Base-by-base conservation (phyloP, 2,329 filamentous ascomycete genomes). In the Westerdykella aurantiaca region DNA sequence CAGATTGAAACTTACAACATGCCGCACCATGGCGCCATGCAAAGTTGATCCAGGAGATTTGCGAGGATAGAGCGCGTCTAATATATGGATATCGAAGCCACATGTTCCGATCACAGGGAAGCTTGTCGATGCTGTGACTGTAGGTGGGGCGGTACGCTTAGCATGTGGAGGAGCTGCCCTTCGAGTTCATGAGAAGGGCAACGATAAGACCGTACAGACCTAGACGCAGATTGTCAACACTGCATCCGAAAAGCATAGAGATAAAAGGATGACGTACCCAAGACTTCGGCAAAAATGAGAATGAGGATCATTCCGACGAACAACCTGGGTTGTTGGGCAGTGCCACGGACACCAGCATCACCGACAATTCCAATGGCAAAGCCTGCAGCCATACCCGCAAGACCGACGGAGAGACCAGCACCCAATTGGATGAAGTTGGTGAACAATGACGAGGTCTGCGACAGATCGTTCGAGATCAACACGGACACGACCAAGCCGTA, bases 151-250 rank as follows among this genome's bases (percentile, higher is more conserved):
- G 42, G 37, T 34, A 38, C 46, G 43, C 45, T 42, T 57, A 57
- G 51, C 56, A 60, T 3, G 9, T 18, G 33, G 43, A 51, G 31
- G 51, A 54, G 39, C 52, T 53, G 44, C 56, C 86, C 78, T 93
- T 94, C 47, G 93, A 95, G 86, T 97, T 98, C 94, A 98, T 98
- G 68, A 98, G 83, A 67, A 98, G 86, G 54, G 93, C 93, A 58
- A 98, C 93, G 70, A 98, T 98, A 65, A 98, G 81, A 71, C 93
- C 93, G 77, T 98, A 98, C 47, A 98, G 88, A 93, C 91, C 88
- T 93, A 50, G 5, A 13, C 14, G 34, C 25, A 3, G 9, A 5
- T 9, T 9, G 16, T 54, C 48, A 54, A 48, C 31, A 35, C 25
- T 21, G 17, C 21, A 6, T 13, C 16, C 9, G 3, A 29, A 3